These are phyloP conservation scores for Musa beccarii DNA, from an alignment of 176 grass and related monocot species.

Conservation along the genomic window DNA sequence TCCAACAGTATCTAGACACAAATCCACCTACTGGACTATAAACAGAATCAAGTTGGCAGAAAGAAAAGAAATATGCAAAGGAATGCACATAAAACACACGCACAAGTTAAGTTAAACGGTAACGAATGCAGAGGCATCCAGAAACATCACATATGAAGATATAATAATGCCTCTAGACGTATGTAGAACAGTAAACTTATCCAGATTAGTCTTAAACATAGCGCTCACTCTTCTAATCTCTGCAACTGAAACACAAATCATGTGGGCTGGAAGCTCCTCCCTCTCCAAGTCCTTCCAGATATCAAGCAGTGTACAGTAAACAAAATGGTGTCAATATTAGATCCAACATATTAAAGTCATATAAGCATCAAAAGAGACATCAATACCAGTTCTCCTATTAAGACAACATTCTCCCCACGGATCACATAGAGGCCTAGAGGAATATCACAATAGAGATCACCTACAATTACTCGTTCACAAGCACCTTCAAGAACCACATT, in stretches of 20 bases:
- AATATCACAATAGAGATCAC: slow-evolving; percentile 91
- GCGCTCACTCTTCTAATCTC: slow-evolving; percentile 83
- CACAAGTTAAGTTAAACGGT: neutral
- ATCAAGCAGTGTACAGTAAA: neutral
- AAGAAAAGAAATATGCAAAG: neutral
- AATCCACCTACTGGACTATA: neutral
- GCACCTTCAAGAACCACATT: slow-evolving; percentile 99
- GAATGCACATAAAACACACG: neutral
- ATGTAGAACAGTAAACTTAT: neutral
- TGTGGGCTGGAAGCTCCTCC: slow-evolving; percentile 89
- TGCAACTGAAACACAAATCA: slow-evolving; percentile 75
- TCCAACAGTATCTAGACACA: neutral
- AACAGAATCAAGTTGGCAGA: neutral
- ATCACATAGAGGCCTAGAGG: slow-evolving; percentile 95
- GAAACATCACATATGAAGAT: neutral
- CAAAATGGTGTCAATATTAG: slow-evolving; percentile 1
- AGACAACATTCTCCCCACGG: slow-evolving; percentile 94
- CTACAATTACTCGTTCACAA: slow-evolving; percentile 97
- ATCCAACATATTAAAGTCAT: neutral
- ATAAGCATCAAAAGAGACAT: slow-evolving; percentile 7
- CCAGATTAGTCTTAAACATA: neutral
- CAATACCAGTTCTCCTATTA: slow-evolving; percentile 96
- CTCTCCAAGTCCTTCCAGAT: slow-evolving; percentile 62
- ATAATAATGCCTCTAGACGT: neutral
- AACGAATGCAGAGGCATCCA: neutral